These are phyloP conservation scores for Kazachstania sp. DNA, from an alignment of 1,139 yeast species.

Conservation along the genomic window DNA sequence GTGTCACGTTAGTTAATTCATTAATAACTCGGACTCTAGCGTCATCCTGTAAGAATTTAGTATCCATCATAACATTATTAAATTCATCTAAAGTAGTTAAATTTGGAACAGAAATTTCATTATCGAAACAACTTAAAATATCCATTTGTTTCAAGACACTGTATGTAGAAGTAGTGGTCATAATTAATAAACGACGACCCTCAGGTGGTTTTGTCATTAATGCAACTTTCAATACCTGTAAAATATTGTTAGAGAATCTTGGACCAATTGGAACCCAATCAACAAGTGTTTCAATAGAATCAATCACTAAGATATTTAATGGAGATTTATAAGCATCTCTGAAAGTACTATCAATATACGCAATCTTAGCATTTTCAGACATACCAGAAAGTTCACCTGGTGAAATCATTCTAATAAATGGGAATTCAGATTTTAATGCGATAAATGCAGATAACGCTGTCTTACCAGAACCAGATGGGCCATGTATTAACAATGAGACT, in stretches of 20 bases:
- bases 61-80: conserved; percentile 57
- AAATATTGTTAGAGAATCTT: conserved; percentile 78
- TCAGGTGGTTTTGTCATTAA: conserved; percentile 79
- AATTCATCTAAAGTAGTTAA: conserved; percentile 61
- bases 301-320: conserved; percentile 78
- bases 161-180: conserved; percentile 84
- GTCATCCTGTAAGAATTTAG: conserved; percentile 50
- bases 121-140: conserved; percentile 70
- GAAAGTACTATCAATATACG: conserved; percentile 79
- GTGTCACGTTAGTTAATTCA: conserved; percentile 40
- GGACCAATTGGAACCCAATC: conserved; percentile 98
- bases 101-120: conserved; percentile 75
- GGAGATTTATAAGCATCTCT: conserved; percentile 94
- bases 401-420: conserved; percentile 81
- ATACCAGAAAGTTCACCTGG: conserved; percentile 89
- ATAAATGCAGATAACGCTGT: conserved; percentile 88
- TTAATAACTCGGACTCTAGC: conserved; percentile 48
- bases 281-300: conserved; percentile 81
- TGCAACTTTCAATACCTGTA: conserved; percentile 77
- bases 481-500: conserved; percentile 79
- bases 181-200: conserved; percentile 74
- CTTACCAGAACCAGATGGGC: conserved; percentile 92
- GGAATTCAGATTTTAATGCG: conserved; percentile 80
- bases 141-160: conserved; percentile 80
- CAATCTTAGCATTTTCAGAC: conserved; percentile 82